These are phyloP conservation scores for Raphanus hybrid DNA, from an alignment of 441 rosid genomes.

Conservation along the genomic window DNA sequence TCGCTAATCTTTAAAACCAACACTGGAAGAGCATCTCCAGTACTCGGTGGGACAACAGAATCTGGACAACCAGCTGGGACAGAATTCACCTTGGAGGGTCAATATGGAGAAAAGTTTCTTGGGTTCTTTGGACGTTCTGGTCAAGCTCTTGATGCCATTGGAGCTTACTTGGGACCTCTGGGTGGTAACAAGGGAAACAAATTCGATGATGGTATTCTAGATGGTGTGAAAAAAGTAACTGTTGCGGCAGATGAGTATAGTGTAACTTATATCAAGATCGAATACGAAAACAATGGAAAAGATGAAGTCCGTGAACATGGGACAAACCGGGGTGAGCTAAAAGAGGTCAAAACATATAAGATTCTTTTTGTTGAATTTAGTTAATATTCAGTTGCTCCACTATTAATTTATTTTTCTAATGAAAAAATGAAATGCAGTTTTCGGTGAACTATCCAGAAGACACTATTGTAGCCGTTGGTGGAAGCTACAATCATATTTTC, in stretches of 20 bases:
- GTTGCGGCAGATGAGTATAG: neutral
- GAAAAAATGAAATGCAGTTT: constrained; percentile 18
- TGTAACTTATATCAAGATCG: neutral
- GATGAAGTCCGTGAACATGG: neutral
- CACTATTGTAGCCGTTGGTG: neutral
- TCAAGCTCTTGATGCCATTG: constrained; percentile 34
- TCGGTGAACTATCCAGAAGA: neutral
- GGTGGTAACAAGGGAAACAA: neutral
- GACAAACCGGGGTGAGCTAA: neutral
- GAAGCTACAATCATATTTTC: neutral
- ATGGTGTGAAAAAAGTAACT: neutral
- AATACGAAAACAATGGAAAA: neutral
- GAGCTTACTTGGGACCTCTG: constrained; percentile 18
- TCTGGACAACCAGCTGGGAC: constrained; percentile 8
- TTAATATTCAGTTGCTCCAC: neutral
- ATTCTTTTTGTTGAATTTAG: neutral
- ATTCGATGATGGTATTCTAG: neutral
- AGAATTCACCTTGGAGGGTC: constrained; percentile 22
- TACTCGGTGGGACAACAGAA: constrained; percentile 8
- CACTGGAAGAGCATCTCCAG: constrained; percentile 27
- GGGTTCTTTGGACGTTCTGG: constrained; percentile 40
- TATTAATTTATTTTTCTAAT: neutral
- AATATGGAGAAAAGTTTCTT: constrained; percentile 35
- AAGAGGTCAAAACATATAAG: neutral
- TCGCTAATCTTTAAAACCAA: constrained; percentile 32